Conservation (phyloP, 208 protist genomes). For the Borovskyia barvae region DNA sequence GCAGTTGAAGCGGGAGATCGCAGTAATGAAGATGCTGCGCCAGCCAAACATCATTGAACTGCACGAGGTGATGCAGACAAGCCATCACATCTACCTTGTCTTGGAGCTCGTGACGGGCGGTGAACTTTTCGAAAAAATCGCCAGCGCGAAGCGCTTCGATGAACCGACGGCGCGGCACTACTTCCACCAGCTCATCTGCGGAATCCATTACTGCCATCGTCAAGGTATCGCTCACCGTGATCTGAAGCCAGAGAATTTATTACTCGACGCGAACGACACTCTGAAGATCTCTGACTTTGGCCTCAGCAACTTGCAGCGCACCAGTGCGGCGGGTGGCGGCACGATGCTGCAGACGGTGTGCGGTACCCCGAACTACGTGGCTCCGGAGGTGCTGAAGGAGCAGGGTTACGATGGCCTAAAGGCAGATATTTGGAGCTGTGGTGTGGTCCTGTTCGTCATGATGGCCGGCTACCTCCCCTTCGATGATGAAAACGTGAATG, state of each 20-base stretch:
- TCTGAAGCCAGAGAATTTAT: slow-evolving; percentile 91
- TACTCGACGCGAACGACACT: slow-evolving; percentile 69
- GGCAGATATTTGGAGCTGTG: slow-evolving; percentile 96
- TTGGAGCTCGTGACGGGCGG: slow-evolving; percentile 91
- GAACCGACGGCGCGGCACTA: slow-evolving; percentile 88
- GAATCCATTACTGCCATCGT: slow-evolving; percentile 90
- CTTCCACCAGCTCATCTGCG: slow-evolving; percentile 94
- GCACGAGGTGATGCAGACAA: slow-evolving; percentile 87
- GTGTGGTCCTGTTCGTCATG: slow-evolving; percentile 95
- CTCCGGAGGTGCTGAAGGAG: slow-evolving; percentile 92
- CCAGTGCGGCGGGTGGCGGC: slow-evolving; percentile 34
- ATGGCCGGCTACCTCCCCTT: slow-evolving; percentile 91
- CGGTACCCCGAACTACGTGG: slow-evolving; percentile 89
- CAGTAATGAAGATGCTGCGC: slow-evolving; percentile 85
- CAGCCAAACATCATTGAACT: slow-evolving; percentile 88
- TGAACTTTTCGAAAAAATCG: slow-evolving; percentile 93
- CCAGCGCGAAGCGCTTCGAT: slow-evolving; percentile 63
- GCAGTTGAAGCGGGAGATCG: slow-evolving; percentile 90
- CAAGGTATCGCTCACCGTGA: slow-evolving; percentile 89
- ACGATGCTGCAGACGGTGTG: slow-evolving; percentile 87
- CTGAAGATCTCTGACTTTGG: slow-evolving; percentile 94
- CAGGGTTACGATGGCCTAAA: slow-evolving; percentile 89
- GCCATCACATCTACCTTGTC: slow-evolving; percentile 89
- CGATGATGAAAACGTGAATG: slow-evolving; percentile 86
- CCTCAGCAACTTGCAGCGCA: slow-evolving; percentile 73